phyloP scores from a whole-genome alignment of 345 rosid species.

The Erucastrum elatum region DNA sequence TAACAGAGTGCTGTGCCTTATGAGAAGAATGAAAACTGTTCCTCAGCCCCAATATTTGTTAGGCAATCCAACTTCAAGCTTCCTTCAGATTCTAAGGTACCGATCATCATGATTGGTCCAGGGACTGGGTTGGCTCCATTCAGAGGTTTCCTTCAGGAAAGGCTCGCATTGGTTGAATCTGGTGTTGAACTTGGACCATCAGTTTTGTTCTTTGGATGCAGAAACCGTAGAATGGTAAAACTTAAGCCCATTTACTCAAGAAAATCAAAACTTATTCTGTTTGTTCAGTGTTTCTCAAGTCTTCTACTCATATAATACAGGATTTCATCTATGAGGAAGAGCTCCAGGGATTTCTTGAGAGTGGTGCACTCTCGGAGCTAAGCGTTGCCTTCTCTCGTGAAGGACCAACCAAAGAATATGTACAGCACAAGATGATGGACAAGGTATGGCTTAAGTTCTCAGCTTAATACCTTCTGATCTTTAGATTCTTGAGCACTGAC shows the following conservation, averaged over 20 bases:
- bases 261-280: not conserved
- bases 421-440: slow-evolving; percentile 85
- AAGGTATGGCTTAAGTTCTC: slow-evolving; percentile 43
- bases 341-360: slow-evolving; percentile 60
- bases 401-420: slow-evolving; percentile 90
- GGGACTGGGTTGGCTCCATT: slow-evolving; percentile 99
- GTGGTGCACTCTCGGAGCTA: slow-evolving; percentile 79
- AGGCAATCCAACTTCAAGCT: slow-evolving; percentile 64
- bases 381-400: slow-evolving; percentile 88
- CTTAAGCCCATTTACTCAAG: not conserved
- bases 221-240: slow-evolving; percentile 74
- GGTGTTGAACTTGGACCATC: slow-evolving; percentile 83
- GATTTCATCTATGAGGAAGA: slow-evolving; percentile 92
- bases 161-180: slow-evolving; percentile 66
- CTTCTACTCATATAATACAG: slow-evolving; percentile 36
- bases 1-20: slow-evolving; percentile 66
- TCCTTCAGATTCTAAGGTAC: slow-evolving; percentile 71
- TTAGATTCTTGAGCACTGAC: slow-evolving; percentile 1
- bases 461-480: no score
- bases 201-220: slow-evolving; percentile 88
- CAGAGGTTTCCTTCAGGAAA: slow-evolving; percentile 98
- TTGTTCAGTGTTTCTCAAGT: slow-evolving; percentile 20
- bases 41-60: slow-evolving; percentile 64
- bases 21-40: slow-evolving; percentile 68
- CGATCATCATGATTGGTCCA: slow-evolving; percentile 94